phyloP scores from a whole-genome alignment of 2,329 filamentous ascomycete genomes.

The Trichoderma harzianum region DNA sequence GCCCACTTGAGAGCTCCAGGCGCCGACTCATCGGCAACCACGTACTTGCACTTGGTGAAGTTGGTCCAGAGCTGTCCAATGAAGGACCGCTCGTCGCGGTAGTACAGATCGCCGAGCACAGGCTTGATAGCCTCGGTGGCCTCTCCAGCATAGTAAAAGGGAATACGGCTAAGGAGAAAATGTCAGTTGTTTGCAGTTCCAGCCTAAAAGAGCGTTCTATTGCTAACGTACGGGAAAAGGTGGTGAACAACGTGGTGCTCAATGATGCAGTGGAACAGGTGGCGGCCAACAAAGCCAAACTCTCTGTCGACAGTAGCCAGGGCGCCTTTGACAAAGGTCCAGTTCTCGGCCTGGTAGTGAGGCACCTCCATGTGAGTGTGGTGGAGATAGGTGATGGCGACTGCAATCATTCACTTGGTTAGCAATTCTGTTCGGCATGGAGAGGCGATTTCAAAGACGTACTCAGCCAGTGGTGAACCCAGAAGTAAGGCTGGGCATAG shows the following conservation, averaged over 20 bases:
- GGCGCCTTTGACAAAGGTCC: constrained; percentile 61
- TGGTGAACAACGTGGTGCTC: constrained; percentile 62
- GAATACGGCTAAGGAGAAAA: neutral
- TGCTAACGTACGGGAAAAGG: constrained; percentile 38
- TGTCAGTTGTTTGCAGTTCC: neutral
- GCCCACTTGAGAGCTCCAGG: constrained; percentile 17
- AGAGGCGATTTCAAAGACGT: constrained; percentile 25
- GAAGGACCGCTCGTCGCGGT: constrained; percentile 5
- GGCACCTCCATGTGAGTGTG: constrained; percentile 41
- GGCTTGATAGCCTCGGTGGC: constrained; percentile 16
- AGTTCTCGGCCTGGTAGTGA: constrained; percentile 52
- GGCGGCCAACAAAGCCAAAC: constrained; percentile 58
- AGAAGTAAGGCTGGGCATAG: constrained; percentile 64
- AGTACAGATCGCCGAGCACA: constrained; percentile 14
- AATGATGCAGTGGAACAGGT: constrained; percentile 61
- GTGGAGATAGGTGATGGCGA: constrained; percentile 73
- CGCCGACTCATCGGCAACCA: constrained; percentile 4
- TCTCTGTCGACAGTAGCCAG: constrained; percentile 60
- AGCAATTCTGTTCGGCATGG: neutral
- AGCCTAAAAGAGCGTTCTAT: neutral
- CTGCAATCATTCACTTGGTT: constrained; percentile 33
- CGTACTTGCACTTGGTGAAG: constrained; percentile 17
- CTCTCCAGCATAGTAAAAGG: constrained; percentile 14
- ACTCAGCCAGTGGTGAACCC: constrained; percentile 70
- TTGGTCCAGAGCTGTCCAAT: constrained; percentile 10